phyloP scores from a whole-genome alignment of 305 asterid species.

The Withania somnifera region DNA sequence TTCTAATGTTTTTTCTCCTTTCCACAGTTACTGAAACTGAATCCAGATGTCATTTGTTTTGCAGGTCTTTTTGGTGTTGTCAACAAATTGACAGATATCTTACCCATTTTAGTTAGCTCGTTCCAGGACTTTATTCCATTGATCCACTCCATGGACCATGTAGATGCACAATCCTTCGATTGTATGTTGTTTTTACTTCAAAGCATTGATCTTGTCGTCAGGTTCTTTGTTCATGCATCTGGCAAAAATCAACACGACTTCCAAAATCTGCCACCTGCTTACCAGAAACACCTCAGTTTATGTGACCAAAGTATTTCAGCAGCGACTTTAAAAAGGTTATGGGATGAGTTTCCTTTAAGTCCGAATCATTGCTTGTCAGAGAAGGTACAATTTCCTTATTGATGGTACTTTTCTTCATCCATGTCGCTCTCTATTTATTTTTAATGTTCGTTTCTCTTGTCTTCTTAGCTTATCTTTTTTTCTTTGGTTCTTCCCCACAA shows the following conservation, averaged over 20 bases:
- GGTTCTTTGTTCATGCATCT: constrained; percentile 30
- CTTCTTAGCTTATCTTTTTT: too few relatives aligned
- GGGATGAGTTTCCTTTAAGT: constrained; percentile 73
- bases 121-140: constrained; percentile 57
- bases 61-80: constrained; percentile 50
- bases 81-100: constrained; percentile 50
- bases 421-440: neutral
- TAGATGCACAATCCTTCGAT: constrained; percentile 61
- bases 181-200: constrained; percentile 74
- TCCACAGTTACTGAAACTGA: neutral
- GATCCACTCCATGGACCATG: constrained; percentile 27
- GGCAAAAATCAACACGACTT: constrained; percentile 23
- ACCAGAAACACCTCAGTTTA: constrained; percentile 14
- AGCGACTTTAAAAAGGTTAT: constrained; percentile 46
- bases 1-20: neutral
- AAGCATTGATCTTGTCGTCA: constrained; percentile 56
- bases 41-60: constrained; percentile 14
- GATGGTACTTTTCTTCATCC: neutral
- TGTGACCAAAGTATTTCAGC: constrained; percentile 33
- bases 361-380: constrained; percentile 30
- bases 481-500: too few relatives aligned
- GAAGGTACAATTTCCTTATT: constrained; percentile 36
- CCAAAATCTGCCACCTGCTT: constrained; percentile 10
- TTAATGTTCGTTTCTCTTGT: neutral
- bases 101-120: constrained; percentile 56